A percentile compares a stretch with the other conserved stretches of the same genome.
These are phyloP conservation scores for Cercophora sp. DNA, from an alignment of 495 filamentous ascomycete species.

Conservation along the genomic window DNA sequence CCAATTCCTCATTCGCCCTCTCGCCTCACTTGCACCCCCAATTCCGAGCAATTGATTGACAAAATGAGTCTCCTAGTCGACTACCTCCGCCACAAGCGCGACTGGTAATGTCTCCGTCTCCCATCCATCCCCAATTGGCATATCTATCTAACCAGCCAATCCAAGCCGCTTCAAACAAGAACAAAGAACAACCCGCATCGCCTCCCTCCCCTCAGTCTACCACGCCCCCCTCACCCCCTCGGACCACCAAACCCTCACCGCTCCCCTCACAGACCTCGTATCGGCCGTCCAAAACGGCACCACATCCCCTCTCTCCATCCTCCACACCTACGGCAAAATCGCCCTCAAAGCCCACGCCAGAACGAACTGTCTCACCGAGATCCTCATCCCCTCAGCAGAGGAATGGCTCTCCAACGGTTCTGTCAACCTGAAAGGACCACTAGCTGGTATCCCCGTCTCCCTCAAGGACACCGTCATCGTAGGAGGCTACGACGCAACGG, in stretches of 20 bases:
- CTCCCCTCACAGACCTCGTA: constrained; percentile 74
- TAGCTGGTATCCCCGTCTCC: constrained; percentile 86
- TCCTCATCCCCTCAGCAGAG: constrained; percentile 78
- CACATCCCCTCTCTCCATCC: constrained; percentile 66
- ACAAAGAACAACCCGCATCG: constrained; percentile 66
- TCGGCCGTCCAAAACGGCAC: constrained; percentile 65
- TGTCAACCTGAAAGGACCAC: constrained; percentile 76
- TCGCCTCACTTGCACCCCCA: background rate
- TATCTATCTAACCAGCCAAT: background rate
- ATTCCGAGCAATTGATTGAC: background rate
- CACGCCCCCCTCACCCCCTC: constrained; percentile 53
- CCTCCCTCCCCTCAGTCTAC: constrained; percentile 61
- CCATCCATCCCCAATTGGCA: background rate
- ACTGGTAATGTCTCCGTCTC: constrained; percentile 46
- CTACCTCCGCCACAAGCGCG: constrained; percentile 56
- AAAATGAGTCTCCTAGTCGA: constrained; percentile 47
- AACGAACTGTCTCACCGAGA: constrained; percentile 90
- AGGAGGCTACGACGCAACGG: constrained; percentile 78
- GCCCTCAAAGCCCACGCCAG: constrained; percentile 78
- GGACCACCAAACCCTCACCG: constrained; percentile 64
- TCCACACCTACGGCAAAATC: constrained; percentile 86
- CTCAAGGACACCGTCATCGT: constrained; percentile 87
- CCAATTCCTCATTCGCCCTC: too few species aligned
- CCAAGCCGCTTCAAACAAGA: constrained; percentile 72
- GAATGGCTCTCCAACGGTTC: constrained; percentile 51